phyloP scores from a whole-genome alignment of 1,284 basidiomycete species.

The Takashimella koratensis region DNA sequence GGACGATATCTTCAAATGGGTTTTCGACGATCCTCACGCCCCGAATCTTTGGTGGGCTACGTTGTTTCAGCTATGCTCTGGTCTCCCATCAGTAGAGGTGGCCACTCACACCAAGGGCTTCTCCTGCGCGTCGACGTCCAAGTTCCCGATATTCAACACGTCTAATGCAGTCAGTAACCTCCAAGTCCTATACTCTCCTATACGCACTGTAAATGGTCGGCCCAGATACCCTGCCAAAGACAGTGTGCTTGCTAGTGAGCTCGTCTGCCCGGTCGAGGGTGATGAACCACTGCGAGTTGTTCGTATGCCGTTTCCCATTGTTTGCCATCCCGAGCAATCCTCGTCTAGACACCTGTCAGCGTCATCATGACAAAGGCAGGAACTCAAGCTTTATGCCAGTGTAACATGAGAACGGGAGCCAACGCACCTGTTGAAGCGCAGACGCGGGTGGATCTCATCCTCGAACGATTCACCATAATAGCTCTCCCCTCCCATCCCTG shows the following conservation, averaged over 20 bases:
- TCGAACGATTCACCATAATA: slow-evolving; percentile 88
- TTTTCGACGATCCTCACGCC: slow-evolving; percentile 80
- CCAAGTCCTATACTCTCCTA: no score
- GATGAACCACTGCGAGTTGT: slow-evolving; percentile 87
- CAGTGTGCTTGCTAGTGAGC: slow-evolving; percentile 79
- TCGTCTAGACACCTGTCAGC: slow-evolving; percentile 62
- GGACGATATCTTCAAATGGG: slow-evolving; percentile 90
- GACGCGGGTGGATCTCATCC: slow-evolving; percentile 88
- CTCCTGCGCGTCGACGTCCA: slow-evolving; percentile 78
- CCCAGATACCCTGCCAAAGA: slow-evolving; percentile 65
- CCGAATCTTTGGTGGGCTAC: slow-evolving; percentile 83
- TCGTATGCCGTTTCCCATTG: slow-evolving; percentile 73
- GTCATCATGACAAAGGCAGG: no score
- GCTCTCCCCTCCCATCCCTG: slow-evolving; percentile 85
- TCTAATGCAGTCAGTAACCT: no score
- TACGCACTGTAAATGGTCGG: slow-evolving; percentile 77
- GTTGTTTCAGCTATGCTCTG: no score
- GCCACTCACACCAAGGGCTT: slow-evolving; percentile 73
- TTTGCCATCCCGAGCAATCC: slow-evolving; percentile 95
- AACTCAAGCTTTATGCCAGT: not conserved
- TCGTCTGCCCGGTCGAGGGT: slow-evolving; percentile 86
- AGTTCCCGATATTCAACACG: slow-evolving; percentile 82
- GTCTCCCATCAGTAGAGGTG: no score
- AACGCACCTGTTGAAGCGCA: slow-evolving; percentile 53
- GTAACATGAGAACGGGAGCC: not conserved